These are phyloP conservation scores for Ampelocalamus luodianensis DNA, from an alignment of 176 grass and related monocot species.

Conservation along the genomic window DNA sequence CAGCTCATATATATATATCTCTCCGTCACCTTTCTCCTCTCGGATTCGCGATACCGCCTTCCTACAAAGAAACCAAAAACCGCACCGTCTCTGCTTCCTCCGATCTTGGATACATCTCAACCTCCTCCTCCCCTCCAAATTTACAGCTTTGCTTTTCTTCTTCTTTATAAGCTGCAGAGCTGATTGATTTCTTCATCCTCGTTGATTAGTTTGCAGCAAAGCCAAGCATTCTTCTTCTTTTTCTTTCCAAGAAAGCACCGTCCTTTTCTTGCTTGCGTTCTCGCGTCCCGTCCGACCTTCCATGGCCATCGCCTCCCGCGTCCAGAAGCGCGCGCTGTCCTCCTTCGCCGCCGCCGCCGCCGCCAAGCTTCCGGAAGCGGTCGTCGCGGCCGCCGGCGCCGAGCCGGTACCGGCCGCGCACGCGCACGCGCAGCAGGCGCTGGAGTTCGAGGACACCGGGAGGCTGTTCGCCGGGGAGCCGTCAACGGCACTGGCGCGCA, in stretches of 20 bases:
- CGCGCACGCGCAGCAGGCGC: not conserved
- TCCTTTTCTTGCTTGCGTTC: not conserved
- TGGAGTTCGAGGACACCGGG: slow-evolving; percentile 65
- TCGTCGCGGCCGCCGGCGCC: slow-evolving; percentile 36
- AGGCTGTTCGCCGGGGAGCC: slow-evolving; percentile 66
- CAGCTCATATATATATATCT: not conserved
- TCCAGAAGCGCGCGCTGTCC: slow-evolving; percentile 50
- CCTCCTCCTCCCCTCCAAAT: not conserved
- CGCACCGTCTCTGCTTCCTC: slow-evolving; percentile 25
- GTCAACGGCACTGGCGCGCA: slow-evolving; percentile 58
- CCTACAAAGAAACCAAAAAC: not conserved
- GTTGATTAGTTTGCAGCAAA: not conserved
- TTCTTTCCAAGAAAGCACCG: not conserved
- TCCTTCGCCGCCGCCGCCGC: slow-evolving; percentile 49
- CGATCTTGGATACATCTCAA: slow-evolving; percentile 41
- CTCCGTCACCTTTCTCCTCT: not conserved
- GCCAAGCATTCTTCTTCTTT: not conserved
- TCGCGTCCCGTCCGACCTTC: slow-evolving; percentile 2
- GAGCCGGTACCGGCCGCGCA: slow-evolving; percentile 19
- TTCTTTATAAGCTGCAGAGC: not conserved
- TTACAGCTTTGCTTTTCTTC: not conserved
- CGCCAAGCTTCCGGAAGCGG: slow-evolving; percentile 58
- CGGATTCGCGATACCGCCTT: not conserved
- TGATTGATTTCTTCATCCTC: not conserved
- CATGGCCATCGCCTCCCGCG: slow-evolving; percentile 66